Base-by-base conservation (phyloP, 805 yeast genomes). In the Yamadazyma sp. region DNA sequence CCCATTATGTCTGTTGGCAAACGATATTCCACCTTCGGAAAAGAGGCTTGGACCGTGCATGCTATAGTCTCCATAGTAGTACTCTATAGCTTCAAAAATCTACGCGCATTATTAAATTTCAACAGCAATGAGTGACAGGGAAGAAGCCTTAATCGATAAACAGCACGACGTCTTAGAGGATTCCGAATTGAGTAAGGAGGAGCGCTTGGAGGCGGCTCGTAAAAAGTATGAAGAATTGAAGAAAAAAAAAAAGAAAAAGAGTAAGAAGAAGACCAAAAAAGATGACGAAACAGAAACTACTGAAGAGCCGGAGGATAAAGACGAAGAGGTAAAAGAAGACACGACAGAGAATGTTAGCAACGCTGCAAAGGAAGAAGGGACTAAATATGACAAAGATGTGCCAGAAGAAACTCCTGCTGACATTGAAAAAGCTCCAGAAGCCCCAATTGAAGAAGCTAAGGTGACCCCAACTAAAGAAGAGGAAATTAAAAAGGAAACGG, bases 211-310 rank as follows among this genome's bases (percentile, higher is more conserved):
- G 46, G 83, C 82, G 2, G 93, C 91, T 4, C 74, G 84, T 51
- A 82, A 80, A 63, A 75, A 80, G 70, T 77, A 70, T 47, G 89
- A 83, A 42, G 86, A 82, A 50, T 62, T 84, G 67, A 84, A 77
- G 60, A 70, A 68, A 59, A 70, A 67, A 46, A 67, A 70, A 53
- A 67, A 79, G 66, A 77, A 77, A 55, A 20, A 21, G 25, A 39
- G 35, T 29, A 41, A 41, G 32, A 66, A 44, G 48, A 40, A 28
- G 32, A 35, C 34, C 20, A 33, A 36, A 2, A 34, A 26, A 14
- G 11, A 38, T 15, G 28, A 41, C 9, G 12, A 30, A 5, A 28
- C 22, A 9, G 10, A 25, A 2, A 23, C 22, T 32, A 13, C 20
- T n/a, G 26, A 20, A 12, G 46, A 48, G 29, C 41, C 42, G 7